Evolutionary conservation across 1,284 basidiomycete species (phyloP), one percentile per base, ranked within the genome.

Genomic region (Apiotrichum montevideense): DNA sequence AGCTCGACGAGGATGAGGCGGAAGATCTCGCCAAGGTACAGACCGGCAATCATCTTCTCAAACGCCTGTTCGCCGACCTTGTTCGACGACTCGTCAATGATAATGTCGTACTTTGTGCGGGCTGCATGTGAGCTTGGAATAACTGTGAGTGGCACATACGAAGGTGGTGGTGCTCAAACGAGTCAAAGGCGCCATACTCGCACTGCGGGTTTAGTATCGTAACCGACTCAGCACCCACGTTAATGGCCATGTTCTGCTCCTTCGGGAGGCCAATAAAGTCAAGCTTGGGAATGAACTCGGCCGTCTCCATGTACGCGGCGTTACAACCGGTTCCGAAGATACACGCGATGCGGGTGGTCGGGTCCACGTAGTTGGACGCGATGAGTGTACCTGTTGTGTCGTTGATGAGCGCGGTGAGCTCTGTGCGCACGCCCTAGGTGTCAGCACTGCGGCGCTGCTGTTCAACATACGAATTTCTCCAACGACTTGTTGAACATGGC

Each of bases 291-390:
- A 84, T 83, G 67, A 79, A 91, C 50, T 84, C 83, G 15, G 94
- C 83, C 59, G 86, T 85, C 75, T 98, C 95, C 88, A 93, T 92
- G 72, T 94, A 95, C 4, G 95, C 95, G 0, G 95, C 96, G 75
- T 98, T 98, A 75, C 95, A 98, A 1, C 95, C 95, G 2, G 95
- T 98, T 41, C 95, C 96, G 67, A 98, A 96, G 72, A 98, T 98
- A 72, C 90, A 88, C 1, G 91, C 94, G 63, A 97, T 95, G 73
- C 88, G 88, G 42, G 94, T 96, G 65, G 79, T 80, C 2, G 89
- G 87, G 71, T 91, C 89, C 64, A 98, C 93, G 68, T 98, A 98
- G 79, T 91, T 88, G 6, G 93, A 97, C 6, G 95, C 95, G 66
- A 98, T 93, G 39, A 98, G 84, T 3, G 94, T 96, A 52, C 94